Conservation (phyloP, 345 rosid species). For the Gossypium australe region DNA sequence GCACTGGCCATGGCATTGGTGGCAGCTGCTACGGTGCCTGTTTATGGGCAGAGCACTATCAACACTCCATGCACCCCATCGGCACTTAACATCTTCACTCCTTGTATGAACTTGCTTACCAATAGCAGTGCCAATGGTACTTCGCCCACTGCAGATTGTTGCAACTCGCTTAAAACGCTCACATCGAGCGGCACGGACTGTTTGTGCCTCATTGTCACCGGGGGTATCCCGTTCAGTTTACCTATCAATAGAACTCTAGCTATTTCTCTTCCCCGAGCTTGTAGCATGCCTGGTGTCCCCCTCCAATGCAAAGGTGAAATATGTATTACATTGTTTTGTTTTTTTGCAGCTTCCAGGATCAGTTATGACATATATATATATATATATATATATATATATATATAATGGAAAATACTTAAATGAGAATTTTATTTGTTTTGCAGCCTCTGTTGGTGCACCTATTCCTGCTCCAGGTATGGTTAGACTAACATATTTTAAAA, state of each 20-base stretch:
- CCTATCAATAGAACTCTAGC: conserved; percentile 78
- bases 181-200: conserved; percentile 60
- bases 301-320: conserved; percentile 64
- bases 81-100: conserved; percentile 44
- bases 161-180: conserved; percentile 54
- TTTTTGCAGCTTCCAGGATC: not conserved
- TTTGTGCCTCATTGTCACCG: conserved; percentile 62
- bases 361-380: too few species aligned
- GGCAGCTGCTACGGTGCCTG: conserved; percentile 27
- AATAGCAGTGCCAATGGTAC: conserved; percentile 54
- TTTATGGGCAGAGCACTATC: conserved; percentile 27
- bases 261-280: conserved; percentile 74
- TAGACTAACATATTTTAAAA: not conserved
- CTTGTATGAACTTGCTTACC: conserved; percentile 65
- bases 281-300: conserved; percentile 78
- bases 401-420: not conserved
- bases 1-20: conserved; percentile 14
- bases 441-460: conserved; percentile 48
- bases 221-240: conserved; percentile 55
- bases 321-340: not conserved
- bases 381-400: too few species aligned
- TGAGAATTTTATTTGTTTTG: conserved; percentile 16
- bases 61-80: conserved; percentile 49
- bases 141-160: conserved; percentile 56
- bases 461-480: conserved; percentile 72